Conservation (phyloP, 1,284 basidiomycete species). For the Leccinum colubrinum region DNA sequence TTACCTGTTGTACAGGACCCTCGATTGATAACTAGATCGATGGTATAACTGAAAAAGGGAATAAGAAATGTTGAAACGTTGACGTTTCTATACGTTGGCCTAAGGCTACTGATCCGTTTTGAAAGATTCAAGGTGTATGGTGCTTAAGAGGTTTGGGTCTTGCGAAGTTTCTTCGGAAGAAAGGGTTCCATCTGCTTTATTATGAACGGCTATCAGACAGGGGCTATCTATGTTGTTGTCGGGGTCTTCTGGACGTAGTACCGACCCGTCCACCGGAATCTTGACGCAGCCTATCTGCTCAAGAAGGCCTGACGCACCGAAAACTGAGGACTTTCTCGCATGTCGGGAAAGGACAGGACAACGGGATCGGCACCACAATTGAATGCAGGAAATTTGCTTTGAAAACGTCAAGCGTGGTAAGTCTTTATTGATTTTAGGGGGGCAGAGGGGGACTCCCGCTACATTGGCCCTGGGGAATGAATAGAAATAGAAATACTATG, state of each 20-base stretch:
- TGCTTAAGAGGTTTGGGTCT: background rate
- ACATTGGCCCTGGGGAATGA: background rate
- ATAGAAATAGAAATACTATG: background rate
- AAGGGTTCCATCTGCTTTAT: too few relatives aligned
- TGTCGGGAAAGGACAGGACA: background rate
- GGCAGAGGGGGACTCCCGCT: background rate
- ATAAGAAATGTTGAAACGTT: too few relatives aligned
- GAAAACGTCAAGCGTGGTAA: background rate
- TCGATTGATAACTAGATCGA: background rate
- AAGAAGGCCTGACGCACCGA: too few relatives aligned
- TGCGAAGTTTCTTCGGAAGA: background rate
- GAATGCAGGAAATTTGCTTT: background rate
- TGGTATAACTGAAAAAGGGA: too few relatives aligned
- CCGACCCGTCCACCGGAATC: too few relatives aligned
- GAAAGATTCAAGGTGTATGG: too few relatives aligned
- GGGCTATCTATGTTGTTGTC: too few relatives aligned
- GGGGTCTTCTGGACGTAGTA: background rate
- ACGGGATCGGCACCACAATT: background rate
- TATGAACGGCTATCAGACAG: too few relatives aligned
- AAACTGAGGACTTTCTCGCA: background rate
- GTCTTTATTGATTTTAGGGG: background rate
- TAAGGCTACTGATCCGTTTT: too few relatives aligned
- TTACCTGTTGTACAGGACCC: background rate
- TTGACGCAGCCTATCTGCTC: background rate
- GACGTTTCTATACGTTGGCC: too few relatives aligned